Base-by-base conservation (phyloP, 768 basidiomycete genomes). In the Auriscalpium microsporum region DNA sequence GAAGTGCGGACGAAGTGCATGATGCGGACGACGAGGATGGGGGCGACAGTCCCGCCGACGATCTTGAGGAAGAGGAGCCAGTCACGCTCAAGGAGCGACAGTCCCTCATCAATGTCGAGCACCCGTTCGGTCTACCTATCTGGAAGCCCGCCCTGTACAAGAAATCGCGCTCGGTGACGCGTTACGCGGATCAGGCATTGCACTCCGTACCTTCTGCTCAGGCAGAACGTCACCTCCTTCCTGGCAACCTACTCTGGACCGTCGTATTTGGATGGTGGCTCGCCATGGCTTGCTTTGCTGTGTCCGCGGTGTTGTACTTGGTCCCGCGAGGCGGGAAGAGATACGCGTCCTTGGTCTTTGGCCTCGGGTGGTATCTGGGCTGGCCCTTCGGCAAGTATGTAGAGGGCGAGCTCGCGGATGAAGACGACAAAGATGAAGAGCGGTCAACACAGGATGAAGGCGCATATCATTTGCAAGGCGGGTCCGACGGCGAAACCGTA, bases 381-480 rank as follows among this genome's bases (percentile, higher is more conserved):
- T 98, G 96, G 96, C 96, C 96, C 2, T 99, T 99, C 66, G 94
- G 96, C 17, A 97, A 97, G 70, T 99, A 98, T 67, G 91, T 99
- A 48, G 94, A 97, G 69, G 91, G 93, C 10, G 84, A 85, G 57
- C 67, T 73, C 21, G 73, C 75, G 38, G 68, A 74, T 4, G 65
- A 64, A 10, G 46, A 53, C 2, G n/a, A 49, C 16, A 56, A 53
- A 8, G 74, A 68, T 23, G 70, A 78, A 37, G 67, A 75, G 40
- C 57, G 65, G 21, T 65, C 71, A 7, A 67, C 67, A 17, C 72
- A 72, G 44, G 73, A 65, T 14, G 72, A 74, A 54, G 75, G 64
- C 37, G 33, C 58, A 13, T 48, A 21, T 21, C 21, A 21, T 21
- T 21, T 54, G 14, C 61, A 58, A 44, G 52, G 53, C n/a, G 66